Evolutionary conservation across 2,329 filamentous ascomycete species (phyloP).

Genomic region (Claviceps sp.): DNA sequence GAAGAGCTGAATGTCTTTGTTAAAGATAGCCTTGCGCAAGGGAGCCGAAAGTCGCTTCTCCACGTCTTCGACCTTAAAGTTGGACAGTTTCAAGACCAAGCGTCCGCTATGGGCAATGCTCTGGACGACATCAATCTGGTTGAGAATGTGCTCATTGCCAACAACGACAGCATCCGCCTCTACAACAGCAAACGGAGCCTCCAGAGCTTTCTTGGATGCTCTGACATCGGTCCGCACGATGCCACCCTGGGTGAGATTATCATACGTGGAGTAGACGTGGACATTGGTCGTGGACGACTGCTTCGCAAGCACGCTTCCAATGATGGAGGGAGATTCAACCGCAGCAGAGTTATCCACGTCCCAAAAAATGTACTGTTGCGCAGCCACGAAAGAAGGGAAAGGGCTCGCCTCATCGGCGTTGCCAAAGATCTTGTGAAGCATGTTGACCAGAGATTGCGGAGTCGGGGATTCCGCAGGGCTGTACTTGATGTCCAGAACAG

Average conservation of each 20-base stretch:
- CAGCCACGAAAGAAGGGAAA: conserved; percentile 35
- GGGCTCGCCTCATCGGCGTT: conserved; percentile 39
- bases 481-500: conserved; percentile 81
- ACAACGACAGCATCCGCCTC: conserved; percentile 70
- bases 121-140: conserved; percentile 60
- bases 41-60: conserved; percentile 70
- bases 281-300: conserved; percentile 54
- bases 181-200: conserved; percentile 70
- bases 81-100: conserved; percentile 62
- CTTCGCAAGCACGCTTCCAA: conserved; percentile 52
- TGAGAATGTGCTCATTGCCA: conserved; percentile 66
- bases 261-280: conserved; percentile 47
- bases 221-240: conserved; percentile 74
- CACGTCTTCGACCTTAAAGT: conserved; percentile 74
- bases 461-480: conserved; percentile 49
- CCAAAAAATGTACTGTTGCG: conserved; percentile 89
- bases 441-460: conserved; percentile 37
- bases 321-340: conserved; percentile 46
- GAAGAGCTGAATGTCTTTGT: conserved; percentile 58
- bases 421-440: conserved; percentile 35
- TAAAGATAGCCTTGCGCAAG: conserved; percentile 58
- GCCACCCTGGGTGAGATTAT: conserved; percentile 61
- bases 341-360: conserved; percentile 65
- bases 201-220: conserved; percentile 67
- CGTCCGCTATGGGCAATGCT: conserved; percentile 58